phyloP scores from a whole-genome alignment of 352 stramenopile species.

The Phytophthora europaea region DNA sequence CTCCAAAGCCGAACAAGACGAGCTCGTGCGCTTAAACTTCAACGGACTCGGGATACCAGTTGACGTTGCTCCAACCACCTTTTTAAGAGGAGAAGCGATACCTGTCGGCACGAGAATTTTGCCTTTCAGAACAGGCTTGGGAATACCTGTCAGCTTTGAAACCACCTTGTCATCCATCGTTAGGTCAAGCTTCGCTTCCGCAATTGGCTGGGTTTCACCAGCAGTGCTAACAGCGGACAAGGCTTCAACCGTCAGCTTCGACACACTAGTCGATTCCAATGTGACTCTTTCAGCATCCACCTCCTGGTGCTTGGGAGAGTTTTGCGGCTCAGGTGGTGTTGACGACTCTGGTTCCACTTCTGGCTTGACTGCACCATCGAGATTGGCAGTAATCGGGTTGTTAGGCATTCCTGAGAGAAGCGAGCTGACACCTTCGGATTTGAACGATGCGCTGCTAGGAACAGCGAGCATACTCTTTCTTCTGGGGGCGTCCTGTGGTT shows the following conservation, averaged over 20 bases:
- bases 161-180: constrained; percentile 29
- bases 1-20: constrained; percentile 38
- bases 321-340: neutral
- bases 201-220: constrained; percentile 19
- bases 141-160: constrained; percentile 26
- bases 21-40: constrained; percentile 31
- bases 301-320: neutral
- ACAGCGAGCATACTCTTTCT: constrained; percentile 19
- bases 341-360: constrained; percentile 1
- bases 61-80: constrained; percentile 18
- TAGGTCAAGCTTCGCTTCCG: neutral
- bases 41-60: constrained; percentile 42
- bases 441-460: neutral
- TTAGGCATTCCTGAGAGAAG: constrained; percentile 8
- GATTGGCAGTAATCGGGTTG: constrained; percentile 2
- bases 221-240: constrained; percentile 12
- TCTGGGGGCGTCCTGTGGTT: constrained; percentile 36
- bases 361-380: neutral
- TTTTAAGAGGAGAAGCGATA: constrained; percentile 40
- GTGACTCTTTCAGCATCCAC: constrained; percentile 12
- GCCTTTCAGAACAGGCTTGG: constrained; percentile 46
- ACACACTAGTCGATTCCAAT: constrained; percentile 2
- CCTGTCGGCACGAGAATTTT: constrained; percentile 53
- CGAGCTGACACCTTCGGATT: neutral
- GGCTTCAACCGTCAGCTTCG: constrained; percentile 5